Conservation (phyloP, 1,284 basidiomycete species). For the Abortiporus biennis region DNA sequence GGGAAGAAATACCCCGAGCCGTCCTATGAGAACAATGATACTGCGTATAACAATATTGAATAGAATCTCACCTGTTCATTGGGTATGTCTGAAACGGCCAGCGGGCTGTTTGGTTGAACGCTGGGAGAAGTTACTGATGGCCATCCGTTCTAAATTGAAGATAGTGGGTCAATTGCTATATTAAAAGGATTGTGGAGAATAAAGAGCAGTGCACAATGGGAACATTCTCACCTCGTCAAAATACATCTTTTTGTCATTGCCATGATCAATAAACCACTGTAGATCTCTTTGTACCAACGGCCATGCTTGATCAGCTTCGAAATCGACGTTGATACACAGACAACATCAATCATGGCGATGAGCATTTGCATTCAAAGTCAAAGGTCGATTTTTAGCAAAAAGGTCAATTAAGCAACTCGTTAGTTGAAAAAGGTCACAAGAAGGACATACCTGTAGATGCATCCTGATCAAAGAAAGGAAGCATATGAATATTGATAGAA, state of each 20-base stretch:
- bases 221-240: conserved; percentile 48
- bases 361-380: background rate
- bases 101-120: conserved; percentile 50
- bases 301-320: conserved; percentile 49
- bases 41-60: background rate
- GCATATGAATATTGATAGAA: conserved; percentile 63
- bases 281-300: conserved; percentile 53
- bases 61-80: conserved; percentile 46
- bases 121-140: conserved; percentile 52
- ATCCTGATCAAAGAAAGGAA: conserved; percentile 63
- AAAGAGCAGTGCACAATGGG: background rate
- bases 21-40: background rate
- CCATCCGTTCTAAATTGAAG: conserved; percentile 59
- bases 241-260: conserved; percentile 66
- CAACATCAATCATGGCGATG: background rate
- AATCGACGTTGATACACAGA: background rate
- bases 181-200: conserved; percentile 1
- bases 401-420: conserved; percentile 1
- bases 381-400: too few species aligned
- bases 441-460: conserved; percentile 51
- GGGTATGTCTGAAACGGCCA: conserved; percentile 47
- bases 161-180: conserved; percentile 2
- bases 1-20: background rate
- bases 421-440: background rate
- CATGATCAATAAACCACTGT: conserved; percentile 56